phyloP scores from a whole-genome alignment of 2,329 filamentous ascomycete species.

The Blastomyces parvus region DNA sequence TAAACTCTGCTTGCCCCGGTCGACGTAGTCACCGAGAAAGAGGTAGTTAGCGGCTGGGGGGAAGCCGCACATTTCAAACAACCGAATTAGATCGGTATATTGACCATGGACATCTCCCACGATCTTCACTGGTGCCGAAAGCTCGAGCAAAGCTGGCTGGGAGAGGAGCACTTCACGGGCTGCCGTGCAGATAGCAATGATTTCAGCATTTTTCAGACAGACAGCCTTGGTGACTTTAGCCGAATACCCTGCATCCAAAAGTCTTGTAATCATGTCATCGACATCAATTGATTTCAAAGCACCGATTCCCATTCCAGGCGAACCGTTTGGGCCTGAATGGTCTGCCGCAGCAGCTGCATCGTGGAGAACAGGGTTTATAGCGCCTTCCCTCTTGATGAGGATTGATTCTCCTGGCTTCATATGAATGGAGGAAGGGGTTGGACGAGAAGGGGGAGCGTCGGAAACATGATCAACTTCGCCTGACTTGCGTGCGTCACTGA shows the following conservation, averaged over 20 bases:
- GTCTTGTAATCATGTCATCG: constrained; percentile 91
- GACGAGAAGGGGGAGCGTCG: constrained; percentile 70
- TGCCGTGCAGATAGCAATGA: constrained; percentile 82
- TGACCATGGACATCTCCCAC: constrained; percentile 95
- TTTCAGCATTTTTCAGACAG: constrained; percentile 94
- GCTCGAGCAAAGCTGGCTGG: constrained; percentile 82
- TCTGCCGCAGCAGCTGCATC: constrained; percentile 28
- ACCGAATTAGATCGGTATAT: constrained; percentile 88
- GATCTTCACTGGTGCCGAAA: constrained; percentile 93
- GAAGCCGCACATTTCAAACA: constrained; percentile 99
- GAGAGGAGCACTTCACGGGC: constrained; percentile 82
- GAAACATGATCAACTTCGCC: constrained; percentile 94
- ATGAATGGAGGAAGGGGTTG: constrained; percentile 46
- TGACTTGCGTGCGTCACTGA: constrained; percentile 68
- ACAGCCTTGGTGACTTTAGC: constrained; percentile 97
- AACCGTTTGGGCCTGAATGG: constrained; percentile 35
- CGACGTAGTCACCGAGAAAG: constrained; percentile 92
- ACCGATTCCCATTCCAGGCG: constrained; percentile 66
- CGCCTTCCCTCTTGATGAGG: constrained; percentile 67
- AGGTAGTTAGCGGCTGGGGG: constrained; percentile 86
- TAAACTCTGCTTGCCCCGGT: constrained; percentile 88
- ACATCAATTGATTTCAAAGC: constrained; percentile 88
- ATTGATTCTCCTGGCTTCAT: constrained; percentile 81
- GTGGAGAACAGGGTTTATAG: constrained; percentile 56
- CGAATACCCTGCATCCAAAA: constrained; percentile 89